Evolutionary conservation across 108 stramenopile species (phyloP), one percentile per base, ranked within the genome.

Genomic region (Fragilaria radians): DNA sequence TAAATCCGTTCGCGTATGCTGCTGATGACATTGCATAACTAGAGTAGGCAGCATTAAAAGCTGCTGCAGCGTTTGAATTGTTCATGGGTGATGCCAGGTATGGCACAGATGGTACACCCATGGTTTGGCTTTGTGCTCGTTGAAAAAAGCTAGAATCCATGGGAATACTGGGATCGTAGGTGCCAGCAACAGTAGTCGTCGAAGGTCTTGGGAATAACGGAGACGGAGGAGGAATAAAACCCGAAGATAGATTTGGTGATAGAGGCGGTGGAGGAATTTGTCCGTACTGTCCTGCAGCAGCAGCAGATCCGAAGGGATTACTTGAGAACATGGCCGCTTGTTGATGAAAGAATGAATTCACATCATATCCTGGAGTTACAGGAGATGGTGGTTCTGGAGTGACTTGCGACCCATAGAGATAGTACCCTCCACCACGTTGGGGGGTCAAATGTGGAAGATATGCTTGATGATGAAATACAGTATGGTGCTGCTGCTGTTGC

Each of bases 201-300:
- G 58, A 59, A n/a, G 69, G 29, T 31, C 72, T 36, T 31, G 80
- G 75, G 53, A 81, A 81, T 5, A 81, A 55, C 4, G 80, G 80
- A n/a, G 80, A 81, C 18, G 70, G 69, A 30, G 76, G 70, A 21
- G 67, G 66, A 54, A 59, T 59, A 4, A 64, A 34, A 1, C 26
- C 45, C 0, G 60, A 24, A 2, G 26, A 54, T 28, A 18, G 50
- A n/a, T 23, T 31, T 48, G 53, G 32, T 48, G 53, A 42, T 27
- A 54, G 53, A 1, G 52, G 26, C n/a, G 53, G 21, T 28, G 32
- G 53, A 47, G 47, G 26, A 27, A 48, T 27, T 28, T 27, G 26
- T 21, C 19, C 18, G 32, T 56, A 65, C 64, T 27, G 54, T 31
- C n/a, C 54, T 19, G 28, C 33, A 28, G 48, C 46, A 29, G 19